A percentile compares a stretch with the other conserved stretches of the same genome.
Conservation (phyloP, 2,329 filamentous ascomycete species). For the Epichloe sp. region DNA sequence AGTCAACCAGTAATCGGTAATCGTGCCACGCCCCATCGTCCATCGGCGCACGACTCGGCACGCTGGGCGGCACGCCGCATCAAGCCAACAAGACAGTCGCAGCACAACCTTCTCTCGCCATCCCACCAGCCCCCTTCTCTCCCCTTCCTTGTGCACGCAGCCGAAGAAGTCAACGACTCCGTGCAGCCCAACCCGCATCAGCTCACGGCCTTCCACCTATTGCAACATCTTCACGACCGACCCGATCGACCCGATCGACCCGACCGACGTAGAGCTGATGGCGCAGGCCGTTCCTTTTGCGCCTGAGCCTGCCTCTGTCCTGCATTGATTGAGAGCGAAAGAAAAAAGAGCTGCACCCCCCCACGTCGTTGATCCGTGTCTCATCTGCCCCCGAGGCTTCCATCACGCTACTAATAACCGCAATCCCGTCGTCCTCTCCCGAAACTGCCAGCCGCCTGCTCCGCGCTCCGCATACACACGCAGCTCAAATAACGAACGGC, state of each 20-base stretch:
- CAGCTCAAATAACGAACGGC: neutral
- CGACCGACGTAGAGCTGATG: slow-evolving; percentile 3
- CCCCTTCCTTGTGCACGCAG: neutral
- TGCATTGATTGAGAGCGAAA: slow-evolving; percentile 1
- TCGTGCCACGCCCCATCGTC: neutral
- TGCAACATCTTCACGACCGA: neutral
- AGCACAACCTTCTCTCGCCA: neutral
- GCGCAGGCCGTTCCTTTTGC: slow-evolving; percentile 4
- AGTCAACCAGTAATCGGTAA: neutral
- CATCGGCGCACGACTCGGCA: neutral
- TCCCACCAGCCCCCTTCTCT: neutral
- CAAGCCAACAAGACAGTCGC: neutral
- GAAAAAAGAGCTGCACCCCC: neutral
- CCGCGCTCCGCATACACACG: neutral
- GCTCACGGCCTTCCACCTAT: neutral
- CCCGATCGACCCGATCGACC: neutral
- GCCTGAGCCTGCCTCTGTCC: slow-evolving; percentile 6
- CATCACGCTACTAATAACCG: neutral
- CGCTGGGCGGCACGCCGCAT: neutral
- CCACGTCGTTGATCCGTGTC: neutral
- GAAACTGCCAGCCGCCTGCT: neutral
- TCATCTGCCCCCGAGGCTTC: neutral
- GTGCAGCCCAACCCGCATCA: neutral
- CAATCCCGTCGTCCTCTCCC: neutral
- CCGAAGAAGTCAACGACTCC: neutral